A percentile compares a stretch with the other conserved stretches of the same genome.
Conservation (phyloP, 169 alveolate species). For the Plasmodium blacklocki region DNA sequence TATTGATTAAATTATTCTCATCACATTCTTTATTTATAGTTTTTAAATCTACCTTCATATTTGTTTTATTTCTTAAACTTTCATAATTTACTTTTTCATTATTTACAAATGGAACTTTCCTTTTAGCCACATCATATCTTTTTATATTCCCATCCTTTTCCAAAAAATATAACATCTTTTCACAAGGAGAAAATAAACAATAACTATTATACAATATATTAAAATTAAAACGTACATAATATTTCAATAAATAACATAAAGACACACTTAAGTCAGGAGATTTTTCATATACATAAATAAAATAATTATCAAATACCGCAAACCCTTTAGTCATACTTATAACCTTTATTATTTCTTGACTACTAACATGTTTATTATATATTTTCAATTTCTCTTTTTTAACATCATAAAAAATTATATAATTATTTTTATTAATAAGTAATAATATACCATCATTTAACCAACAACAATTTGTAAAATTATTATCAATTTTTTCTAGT, state of each 20-base stretch:
- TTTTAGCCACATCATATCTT: slow-evolving; percentile 28
- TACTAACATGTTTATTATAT: slow-evolving; percentile 44
- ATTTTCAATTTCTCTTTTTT: slow-evolving; percentile 63
- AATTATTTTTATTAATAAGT: slow-evolving; percentile 43
- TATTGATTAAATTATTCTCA: neutral
- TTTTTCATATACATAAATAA: slow-evolving; percentile 49
- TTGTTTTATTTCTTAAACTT: slow-evolving; percentile 7
- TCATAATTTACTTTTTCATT: neutral
- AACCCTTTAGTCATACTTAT: slow-evolving; percentile 33
- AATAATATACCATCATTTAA: slow-evolving; percentile 54
- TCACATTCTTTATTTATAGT: neutral
- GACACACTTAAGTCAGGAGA: slow-evolving; percentile 14
- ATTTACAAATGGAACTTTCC: neutral
- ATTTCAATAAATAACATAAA: slow-evolving; percentile 25
- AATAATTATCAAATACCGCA: slow-evolving; percentile 28
- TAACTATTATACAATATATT: slow-evolving; percentile 26
- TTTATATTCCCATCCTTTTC: slow-evolving; percentile 53
- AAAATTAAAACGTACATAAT: slow-evolving; percentile 26
- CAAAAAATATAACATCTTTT: slow-evolving; percentile 38
- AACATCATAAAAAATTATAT: slow-evolving; percentile 63
- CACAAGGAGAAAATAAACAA: slow-evolving; percentile 54
- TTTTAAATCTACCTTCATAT: neutral
- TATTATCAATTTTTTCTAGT: slow-evolving; percentile 47
- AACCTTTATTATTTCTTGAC: slow-evolving; percentile 19
- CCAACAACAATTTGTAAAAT: slow-evolving; percentile 61